These are phyloP conservation scores for Cryptococcus sp. DNA, from an alignment of 1,284 basidiomycete species.

Conservation along the genomic window DNA sequence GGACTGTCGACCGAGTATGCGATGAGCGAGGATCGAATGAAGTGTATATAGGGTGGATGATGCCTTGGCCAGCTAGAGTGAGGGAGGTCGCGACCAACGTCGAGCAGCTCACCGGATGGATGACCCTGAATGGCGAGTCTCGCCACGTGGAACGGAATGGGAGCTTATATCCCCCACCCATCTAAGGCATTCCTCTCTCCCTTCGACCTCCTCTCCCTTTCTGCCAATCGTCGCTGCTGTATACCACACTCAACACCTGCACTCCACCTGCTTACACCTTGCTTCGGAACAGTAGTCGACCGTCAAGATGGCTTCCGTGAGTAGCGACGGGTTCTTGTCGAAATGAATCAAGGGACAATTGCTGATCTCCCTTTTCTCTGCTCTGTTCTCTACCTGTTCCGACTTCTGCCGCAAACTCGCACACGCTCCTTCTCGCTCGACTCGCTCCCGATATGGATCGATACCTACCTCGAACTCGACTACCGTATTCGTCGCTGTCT, in stretches of 20 bases:
- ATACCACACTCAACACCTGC: neutral
- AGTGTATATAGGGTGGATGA: no score
- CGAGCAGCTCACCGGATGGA: no score
- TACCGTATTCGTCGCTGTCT: neutral
- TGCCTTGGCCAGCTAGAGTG: no score
- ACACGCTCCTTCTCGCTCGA: no score
- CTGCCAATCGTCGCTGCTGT: neutral
- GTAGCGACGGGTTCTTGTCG: neutral
- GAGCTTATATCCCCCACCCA: neutral
- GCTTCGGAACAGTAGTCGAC: neutral
- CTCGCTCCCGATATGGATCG: no score
- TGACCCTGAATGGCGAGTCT: no score
- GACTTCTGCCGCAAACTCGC: conserved; percentile 1
- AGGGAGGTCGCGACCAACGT: no score
- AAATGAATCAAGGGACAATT: neutral
- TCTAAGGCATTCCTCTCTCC: neutral
- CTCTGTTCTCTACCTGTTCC: neutral
- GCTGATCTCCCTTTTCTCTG: conserved; percentile 1
- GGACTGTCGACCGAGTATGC: no score
- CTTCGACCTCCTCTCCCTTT: neutral
- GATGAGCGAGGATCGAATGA: no score
- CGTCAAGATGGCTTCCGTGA: conserved; percentile 12
- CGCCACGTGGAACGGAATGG: neutral
- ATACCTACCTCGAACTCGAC: neutral
- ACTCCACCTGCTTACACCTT: neutral